Evolutionary conservation across 371 early-diverging fungal genomes (phyloP).

Genomic region (Actinomortierella ambigua): DNA sequence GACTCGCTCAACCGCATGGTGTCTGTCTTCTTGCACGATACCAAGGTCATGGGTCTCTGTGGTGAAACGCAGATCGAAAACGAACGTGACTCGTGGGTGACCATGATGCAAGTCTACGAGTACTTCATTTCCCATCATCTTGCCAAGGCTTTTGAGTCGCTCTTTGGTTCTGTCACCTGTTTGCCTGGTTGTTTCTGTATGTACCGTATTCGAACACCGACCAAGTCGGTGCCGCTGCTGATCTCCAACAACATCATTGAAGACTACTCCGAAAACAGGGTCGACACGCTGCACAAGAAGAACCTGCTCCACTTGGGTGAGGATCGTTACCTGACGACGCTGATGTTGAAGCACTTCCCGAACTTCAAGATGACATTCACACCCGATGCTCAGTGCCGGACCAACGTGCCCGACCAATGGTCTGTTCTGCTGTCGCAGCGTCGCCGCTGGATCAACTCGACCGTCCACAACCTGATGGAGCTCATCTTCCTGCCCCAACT

Average conservation of each 20-base stretch:
- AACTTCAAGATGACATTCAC: conserved; percentile 97
- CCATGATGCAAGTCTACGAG: conserved; percentile 99
- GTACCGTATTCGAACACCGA: conserved; percentile 89
- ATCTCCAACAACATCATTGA: conserved; percentile 89
- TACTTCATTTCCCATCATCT: conserved; percentile 99
- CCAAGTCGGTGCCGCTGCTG: conserved; percentile 89
- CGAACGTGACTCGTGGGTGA: conserved; percentile 89
- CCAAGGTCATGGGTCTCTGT: conserved; percentile 89
- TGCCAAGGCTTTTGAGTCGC: conserved; percentile 98
- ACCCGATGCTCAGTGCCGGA: conserved; percentile 94
- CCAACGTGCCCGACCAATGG: conserved; percentile 98
- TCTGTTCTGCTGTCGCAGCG: conserved; percentile 94
- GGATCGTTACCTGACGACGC: conserved; percentile 95
- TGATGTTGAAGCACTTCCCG: conserved; percentile 99
- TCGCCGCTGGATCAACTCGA: conserved; percentile 98
- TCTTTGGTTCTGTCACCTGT: conserved; percentile 98
- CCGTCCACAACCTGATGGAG: conserved; percentile 95
- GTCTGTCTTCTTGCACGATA: conserved; percentile 87
- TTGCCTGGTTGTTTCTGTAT: conserved; percentile 97
- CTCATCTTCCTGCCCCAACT: conserved; percentile 85
- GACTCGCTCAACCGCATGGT: conserved; percentile 89
- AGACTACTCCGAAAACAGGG: conserved; percentile 95
- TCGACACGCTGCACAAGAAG: conserved; percentile 98
- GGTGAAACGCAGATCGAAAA: conserved; percentile 93
- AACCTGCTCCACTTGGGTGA: conserved; percentile 84